A percentile compares a stretch with the other conserved stretches of the same genome.
These are phyloP conservation scores for Xylaria castorea DNA, from an alignment of 495 filamentous ascomycete species.

Conservation along the genomic window DNA sequence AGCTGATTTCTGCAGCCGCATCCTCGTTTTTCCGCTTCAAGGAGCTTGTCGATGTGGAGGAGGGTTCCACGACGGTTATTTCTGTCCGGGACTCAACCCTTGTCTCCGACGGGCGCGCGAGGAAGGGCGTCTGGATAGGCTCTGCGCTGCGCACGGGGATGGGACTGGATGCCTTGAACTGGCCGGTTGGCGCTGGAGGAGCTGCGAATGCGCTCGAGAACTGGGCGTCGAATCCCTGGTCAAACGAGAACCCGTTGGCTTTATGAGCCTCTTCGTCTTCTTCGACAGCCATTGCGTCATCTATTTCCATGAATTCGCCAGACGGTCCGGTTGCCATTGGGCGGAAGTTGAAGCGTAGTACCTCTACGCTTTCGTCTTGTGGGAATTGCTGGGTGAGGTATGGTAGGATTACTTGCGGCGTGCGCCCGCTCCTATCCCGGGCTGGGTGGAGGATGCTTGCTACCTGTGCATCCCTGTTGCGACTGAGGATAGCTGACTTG, in stretches of 20 bases:
- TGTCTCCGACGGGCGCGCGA: conserved; percentile 29
- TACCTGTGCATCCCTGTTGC: conserved; percentile 71
- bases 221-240: conserved; percentile 23
- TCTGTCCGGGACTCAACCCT: conserved; percentile 28
- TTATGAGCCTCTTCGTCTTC: conserved; percentile 36
- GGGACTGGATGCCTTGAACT: conserved; percentile 14
- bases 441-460: conserved; percentile 81
- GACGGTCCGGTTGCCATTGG: conserved; percentile 53
- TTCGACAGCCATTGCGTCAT: conserved; percentile 35
- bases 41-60: conserved; percentile 27
- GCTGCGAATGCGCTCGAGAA: conserved; percentile 6
- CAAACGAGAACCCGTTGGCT: conserved; percentile 33
- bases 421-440: conserved; percentile 59
- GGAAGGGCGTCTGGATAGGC: conserved; percentile 28
- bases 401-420: conserved; percentile 74
- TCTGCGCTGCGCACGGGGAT: conserved; percentile 11
- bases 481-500: conserved; percentile 73
- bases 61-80: conserved; percentile 23
- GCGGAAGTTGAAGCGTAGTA: conserved; percentile 64
- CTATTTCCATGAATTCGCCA: conserved; percentile 34
- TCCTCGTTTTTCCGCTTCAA: conserved; percentile 55
- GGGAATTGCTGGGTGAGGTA: conserved; percentile 70
- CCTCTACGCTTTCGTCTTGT: conserved; percentile 69
- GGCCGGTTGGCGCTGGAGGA: conserved; percentile 11
- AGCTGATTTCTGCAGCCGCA: conserved; percentile 30